Evolutionary conservation across 148 eudicot genomes (phyloP).

Genomic region (Amaranthus cruentus): DNA sequence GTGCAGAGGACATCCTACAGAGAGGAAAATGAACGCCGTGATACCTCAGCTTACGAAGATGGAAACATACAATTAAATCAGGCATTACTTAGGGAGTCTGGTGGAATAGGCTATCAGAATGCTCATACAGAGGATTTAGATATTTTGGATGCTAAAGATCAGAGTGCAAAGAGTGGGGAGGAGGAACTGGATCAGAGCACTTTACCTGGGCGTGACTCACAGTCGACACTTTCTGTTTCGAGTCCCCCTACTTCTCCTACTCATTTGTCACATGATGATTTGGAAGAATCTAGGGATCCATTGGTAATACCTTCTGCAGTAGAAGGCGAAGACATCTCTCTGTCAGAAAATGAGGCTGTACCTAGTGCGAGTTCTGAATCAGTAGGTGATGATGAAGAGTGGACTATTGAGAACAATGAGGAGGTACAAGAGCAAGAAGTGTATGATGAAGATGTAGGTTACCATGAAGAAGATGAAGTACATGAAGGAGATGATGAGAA

Average conservation of each 20-base stretch:
- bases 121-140: slow-evolving; percentile 40
- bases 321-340: slow-evolving; percentile 36
- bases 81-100: slow-evolving; percentile 36
- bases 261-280: slow-evolving; percentile 84
- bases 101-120: slow-evolving; percentile 35
- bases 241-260: slow-evolving; percentile 89
- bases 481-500: slow-evolving; percentile 60
- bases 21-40: slow-evolving; percentile 45
- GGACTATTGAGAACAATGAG: slow-evolving; percentile 63
- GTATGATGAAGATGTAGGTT: slow-evolving; percentile 85
- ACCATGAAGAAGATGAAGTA: slow-evolving; percentile 78
- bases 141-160: slow-evolving; percentile 33
- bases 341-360: slow-evolving; percentile 35
- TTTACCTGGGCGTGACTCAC: slow-evolving; percentile 66
- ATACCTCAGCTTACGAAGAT: slow-evolving; percentile 46
- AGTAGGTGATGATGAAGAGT: slow-evolving; percentile 80
- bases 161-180: slow-evolving; percentile 30
- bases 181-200: slow-evolving; percentile 37
- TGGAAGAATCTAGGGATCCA: slow-evolving; percentile 77
- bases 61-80: slow-evolving; percentile 30
- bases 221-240: slow-evolving; percentile 85
- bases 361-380: slow-evolving; percentile 41
- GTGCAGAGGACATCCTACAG: slow-evolving; percentile 44
- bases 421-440: slow-evolving; percentile 76
- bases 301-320: slow-evolving; percentile 31